Evolutionary conservation across 1,284 basidiomycete genomes (phyloP).

Genomic region (Cutaneotrichosporon sp.): DNA sequence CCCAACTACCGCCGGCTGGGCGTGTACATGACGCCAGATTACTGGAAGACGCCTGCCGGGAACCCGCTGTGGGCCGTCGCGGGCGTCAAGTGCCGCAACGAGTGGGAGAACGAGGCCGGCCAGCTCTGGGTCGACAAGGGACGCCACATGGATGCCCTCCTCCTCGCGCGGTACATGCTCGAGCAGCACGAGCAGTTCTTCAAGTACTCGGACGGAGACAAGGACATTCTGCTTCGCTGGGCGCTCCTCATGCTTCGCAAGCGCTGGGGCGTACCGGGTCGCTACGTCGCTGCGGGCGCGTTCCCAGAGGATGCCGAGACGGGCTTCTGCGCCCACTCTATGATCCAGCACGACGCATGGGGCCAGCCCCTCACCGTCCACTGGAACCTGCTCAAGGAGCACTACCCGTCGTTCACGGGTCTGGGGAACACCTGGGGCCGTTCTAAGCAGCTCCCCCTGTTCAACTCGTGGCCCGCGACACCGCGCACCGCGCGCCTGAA

Average conservation of each 20-base stretch:
- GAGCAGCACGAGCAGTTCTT: slow-evolving; percentile 55
- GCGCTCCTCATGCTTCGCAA: slow-evolving; percentile 56
- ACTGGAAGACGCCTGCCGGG: slow-evolving; percentile 54
- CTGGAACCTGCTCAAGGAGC: slow-evolving; percentile 57
- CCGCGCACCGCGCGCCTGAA: slow-evolving; percentile 38
- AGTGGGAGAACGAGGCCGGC: slow-evolving; percentile 58
- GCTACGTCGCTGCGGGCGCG: slow-evolving; percentile 54
- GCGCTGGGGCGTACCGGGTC: slow-evolving; percentile 58
- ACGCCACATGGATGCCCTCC: slow-evolving; percentile 55
- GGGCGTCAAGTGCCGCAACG: slow-evolving; percentile 58
- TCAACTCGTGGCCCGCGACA: slow-evolving; percentile 40
- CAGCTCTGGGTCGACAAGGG: slow-evolving; percentile 58
- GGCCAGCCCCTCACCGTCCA: slow-evolving; percentile 57
- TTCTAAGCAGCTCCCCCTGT: slow-evolving; percentile 51
- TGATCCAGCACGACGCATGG: slow-evolving; percentile 56
- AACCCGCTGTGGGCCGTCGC: slow-evolving; percentile 57
- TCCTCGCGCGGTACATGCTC: slow-evolving; percentile 55
- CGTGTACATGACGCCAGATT: slow-evolving; percentile 47
- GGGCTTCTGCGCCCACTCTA: slow-evolving; percentile 54
- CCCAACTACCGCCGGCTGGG: slow-evolving; percentile 52
- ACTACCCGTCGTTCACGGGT: slow-evolving; percentile 49
- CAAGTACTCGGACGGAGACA: slow-evolving; percentile 58
- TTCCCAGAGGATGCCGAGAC: slow-evolving; percentile 49
- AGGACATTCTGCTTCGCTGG: slow-evolving; percentile 58
- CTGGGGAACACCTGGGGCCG: slow-evolving; percentile 53